These are phyloP conservation scores for Crithidia thermophila DNA, from an alignment of 208 protist species.

Conservation along the genomic window DNA sequence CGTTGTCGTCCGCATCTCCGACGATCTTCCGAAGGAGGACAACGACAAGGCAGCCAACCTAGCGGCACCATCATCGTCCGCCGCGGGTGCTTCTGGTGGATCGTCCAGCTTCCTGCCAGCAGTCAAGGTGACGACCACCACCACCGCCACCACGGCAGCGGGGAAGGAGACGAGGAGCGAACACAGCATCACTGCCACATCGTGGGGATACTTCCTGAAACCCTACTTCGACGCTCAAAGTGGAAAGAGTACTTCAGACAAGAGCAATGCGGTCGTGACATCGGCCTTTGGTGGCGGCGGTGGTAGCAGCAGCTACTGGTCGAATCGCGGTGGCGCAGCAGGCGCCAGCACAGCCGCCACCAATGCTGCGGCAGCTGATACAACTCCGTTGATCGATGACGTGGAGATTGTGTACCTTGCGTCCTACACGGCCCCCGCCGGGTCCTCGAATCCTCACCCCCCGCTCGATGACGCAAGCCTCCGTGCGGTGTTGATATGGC, in stretches of 20 bases:
- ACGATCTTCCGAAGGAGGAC: no score
- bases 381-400: slow-evolving; percentile 13
- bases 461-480: slow-evolving; percentile 8
- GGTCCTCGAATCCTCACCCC: not conserved
- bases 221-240: not conserved
- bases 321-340: not conserved
- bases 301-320: not conserved
- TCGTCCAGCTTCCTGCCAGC: not conserved
- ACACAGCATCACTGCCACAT: slow-evolving; percentile 14
- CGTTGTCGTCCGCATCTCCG: slow-evolving; percentile 24
- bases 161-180: not conserved
- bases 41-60: no score
- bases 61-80: not conserved
- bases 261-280: not conserved
- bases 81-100: not conserved
- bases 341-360: not conserved
- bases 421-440: not conserved
- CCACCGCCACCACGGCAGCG: not conserved
- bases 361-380: not conserved
- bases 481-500: slow-evolving; percentile 23
- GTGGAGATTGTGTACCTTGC: slow-evolving; percentile 26
- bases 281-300: not conserved
- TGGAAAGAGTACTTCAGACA: not conserved
- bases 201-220: slow-evolving; percentile 29
- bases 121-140: not conserved